Conservation (phyloP, 2,329 filamentous ascomycete genomes). For the Fusarium subglutinans region DNA sequence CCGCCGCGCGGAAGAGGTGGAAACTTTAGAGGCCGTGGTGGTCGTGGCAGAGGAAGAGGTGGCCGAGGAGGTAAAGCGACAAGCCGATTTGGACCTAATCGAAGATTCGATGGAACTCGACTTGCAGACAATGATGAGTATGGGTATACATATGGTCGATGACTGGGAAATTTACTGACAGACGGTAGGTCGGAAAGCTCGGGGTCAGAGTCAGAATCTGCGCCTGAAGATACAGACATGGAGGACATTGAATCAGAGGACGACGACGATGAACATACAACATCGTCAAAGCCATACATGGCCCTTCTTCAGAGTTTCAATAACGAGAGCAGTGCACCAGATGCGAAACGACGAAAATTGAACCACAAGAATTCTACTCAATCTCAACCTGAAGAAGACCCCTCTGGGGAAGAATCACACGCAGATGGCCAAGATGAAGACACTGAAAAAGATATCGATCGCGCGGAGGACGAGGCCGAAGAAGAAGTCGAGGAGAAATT, state of each 20-base stretch:
- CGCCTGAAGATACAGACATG: slow-evolving; percentile 49
- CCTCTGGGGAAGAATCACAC: slow-evolving; percentile 42
- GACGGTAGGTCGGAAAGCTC: slow-evolving; percentile 32
- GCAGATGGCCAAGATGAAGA: slow-evolving; percentile 53
- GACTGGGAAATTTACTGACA: not conserved
- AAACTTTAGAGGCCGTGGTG: slow-evolving; percentile 46
- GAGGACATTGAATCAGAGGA: slow-evolving; percentile 55
- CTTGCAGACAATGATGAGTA: slow-evolving; percentile 51
- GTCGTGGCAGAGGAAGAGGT: slow-evolving; percentile 41
- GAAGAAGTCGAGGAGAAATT: slow-evolving; percentile 44
- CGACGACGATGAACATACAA: slow-evolving; percentile 58
- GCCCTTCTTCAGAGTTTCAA: slow-evolving; percentile 67
- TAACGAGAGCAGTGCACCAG: slow-evolving; percentile 55
- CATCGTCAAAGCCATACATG: slow-evolving; percentile 61
- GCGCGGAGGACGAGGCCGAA: slow-evolving; percentile 40
- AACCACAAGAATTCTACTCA: slow-evolving; percentile 48
- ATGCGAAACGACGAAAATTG: slow-evolving; percentile 67
- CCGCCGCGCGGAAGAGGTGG: slow-evolving; percentile 49
- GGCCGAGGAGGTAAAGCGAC: slow-evolving; percentile 48
- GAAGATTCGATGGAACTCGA: slow-evolving; percentile 49
- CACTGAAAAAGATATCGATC: slow-evolving; percentile 57
- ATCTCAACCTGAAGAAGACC: slow-evolving; percentile 31
- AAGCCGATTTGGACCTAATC: slow-evolving; percentile 50
- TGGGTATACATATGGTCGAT: slow-evolving; percentile 6
- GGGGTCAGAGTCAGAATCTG: slow-evolving; percentile 43